Conservation (phyloP, 169 alveolate genomes). For the Plasmodium relictum region DNA sequence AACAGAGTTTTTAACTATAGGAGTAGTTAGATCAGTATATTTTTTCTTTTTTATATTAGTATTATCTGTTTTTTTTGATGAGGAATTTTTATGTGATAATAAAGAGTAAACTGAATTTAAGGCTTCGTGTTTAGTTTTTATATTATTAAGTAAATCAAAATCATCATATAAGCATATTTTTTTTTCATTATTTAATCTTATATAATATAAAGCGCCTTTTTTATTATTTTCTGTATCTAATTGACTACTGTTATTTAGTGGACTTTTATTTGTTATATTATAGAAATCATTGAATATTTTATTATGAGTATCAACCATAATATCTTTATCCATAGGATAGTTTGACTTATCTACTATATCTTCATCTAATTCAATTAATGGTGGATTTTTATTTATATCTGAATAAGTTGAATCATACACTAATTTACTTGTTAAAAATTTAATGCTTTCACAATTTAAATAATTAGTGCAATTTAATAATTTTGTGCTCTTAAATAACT, state of each 20-base stretch:
- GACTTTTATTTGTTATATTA: neutral
- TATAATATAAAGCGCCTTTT: conserved; percentile 27
- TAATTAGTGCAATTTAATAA: conserved; percentile 47
- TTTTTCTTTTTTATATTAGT: conserved; percentile 34
- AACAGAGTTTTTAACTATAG: conserved; percentile 31
- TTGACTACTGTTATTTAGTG: neutral
- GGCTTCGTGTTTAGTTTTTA: conserved; percentile 57
- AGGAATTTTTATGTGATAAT: conserved; percentile 23
- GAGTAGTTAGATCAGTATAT: neutral
- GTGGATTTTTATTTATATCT: conserved; percentile 34
- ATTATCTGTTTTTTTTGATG: conserved; percentile 35
- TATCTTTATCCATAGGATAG: conserved; percentile 14
- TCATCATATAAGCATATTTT: conserved; percentile 52
- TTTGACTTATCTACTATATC: conserved; percentile 1
- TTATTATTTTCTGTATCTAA: conserved; percentile 17
- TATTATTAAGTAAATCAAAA: conserved; percentile 50
- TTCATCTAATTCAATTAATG: neutral
- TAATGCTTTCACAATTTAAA: conserved; percentile 45
- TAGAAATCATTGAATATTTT: conserved; percentile 6
- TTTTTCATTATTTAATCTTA: conserved; percentile 38
- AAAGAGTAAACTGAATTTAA: conserved; percentile 53
- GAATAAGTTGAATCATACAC: conserved; percentile 21
- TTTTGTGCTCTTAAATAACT: conserved; percentile 27
- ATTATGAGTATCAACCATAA: neutral
- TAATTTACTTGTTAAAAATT: conserved; percentile 42